These are phyloP conservation scores for Alloteropsis semialata DNA, from an alignment of 176 grass and related monocot genomes.

Conservation along the genomic window DNA sequence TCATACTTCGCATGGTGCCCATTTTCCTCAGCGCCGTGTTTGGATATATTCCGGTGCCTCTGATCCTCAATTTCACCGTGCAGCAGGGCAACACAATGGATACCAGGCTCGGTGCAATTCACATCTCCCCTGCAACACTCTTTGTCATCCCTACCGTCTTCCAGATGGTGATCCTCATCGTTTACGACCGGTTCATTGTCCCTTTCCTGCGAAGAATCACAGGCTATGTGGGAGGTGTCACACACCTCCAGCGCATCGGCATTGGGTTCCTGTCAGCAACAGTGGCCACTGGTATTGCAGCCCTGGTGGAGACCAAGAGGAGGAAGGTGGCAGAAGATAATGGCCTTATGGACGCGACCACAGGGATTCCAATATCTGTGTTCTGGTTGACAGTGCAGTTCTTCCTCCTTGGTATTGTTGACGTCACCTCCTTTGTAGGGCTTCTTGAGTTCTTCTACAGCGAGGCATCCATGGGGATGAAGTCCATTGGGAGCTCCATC, in stretches of 20 bases:
- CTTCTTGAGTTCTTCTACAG: slow-evolving; percentile 88
- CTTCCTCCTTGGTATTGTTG: slow-evolving; percentile 73
- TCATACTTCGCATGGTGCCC: slow-evolving; percentile 61
- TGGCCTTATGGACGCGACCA: slow-evolving; percentile 25
- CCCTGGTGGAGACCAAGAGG: slow-evolving; percentile 66
- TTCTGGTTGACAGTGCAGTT: slow-evolving; percentile 75
- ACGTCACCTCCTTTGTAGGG: slow-evolving; percentile 89
- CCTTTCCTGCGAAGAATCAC: slow-evolving; percentile 52
- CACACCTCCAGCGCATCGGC: slow-evolving; percentile 67
- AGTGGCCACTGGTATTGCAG: slow-evolving; percentile 40
- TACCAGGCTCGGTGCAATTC: slow-evolving; percentile 47
- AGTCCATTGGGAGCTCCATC: slow-evolving; percentile 75
- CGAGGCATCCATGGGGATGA: slow-evolving; percentile 74
- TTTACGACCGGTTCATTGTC: slow-evolving; percentile 66
- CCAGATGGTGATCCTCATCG: slow-evolving; percentile 58
- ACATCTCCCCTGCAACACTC: slow-evolving; percentile 61
- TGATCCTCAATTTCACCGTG: slow-evolving; percentile 64
- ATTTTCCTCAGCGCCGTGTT: slow-evolving; percentile 65
- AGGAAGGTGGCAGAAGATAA: slow-evolving; percentile 26
- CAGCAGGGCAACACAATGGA: slow-evolving; percentile 86
- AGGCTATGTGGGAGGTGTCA: slow-evolving; percentile 60
- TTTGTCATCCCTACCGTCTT: slow-evolving; percentile 65
- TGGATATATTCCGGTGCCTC: slow-evolving; percentile 43
- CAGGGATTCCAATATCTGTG: slow-evolving; percentile 63
- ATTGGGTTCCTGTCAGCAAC: slow-evolving; percentile 43